phyloP scores from a whole-genome alignment of 164 flowering plant species.

The Cinnamomum chago region DNA sequence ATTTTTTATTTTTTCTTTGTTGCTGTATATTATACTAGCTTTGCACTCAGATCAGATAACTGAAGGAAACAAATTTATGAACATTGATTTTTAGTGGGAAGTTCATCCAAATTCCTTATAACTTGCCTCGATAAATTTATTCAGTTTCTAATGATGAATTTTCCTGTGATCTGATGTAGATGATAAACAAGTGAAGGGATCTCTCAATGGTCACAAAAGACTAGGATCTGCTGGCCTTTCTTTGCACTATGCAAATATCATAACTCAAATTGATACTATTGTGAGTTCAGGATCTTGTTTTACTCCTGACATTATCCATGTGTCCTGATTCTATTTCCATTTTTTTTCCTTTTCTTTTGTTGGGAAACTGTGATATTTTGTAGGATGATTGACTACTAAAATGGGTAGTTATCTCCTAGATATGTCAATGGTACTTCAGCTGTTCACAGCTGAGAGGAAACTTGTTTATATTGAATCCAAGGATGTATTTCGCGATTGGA shows the following conservation, averaged over 20 bases:
- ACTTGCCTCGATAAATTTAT: background rate
- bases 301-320: background rate
- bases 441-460: background rate
- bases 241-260: constrained; percentile 87
- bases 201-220: constrained; percentile 36
- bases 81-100: background rate
- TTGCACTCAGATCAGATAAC: too few species aligned
- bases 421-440: background rate
- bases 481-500: background rate
- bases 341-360: constrained; percentile 1
- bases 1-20: too few species aligned
- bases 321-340: background rate
- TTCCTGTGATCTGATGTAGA: constrained; percentile 37
- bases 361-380: background rate
- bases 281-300: constrained; percentile 43
- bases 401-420: background rate
- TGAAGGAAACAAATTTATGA: too few species aligned
- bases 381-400: background rate
- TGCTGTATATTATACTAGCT: too few species aligned
- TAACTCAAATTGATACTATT: constrained; percentile 78
- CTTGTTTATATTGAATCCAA: background rate
- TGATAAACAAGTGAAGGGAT: constrained; percentile 37
- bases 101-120: background rate
- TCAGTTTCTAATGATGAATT: background rate
- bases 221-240: constrained; percentile 91